Conservation (phyloP, 23 red algal genomes). For the Cyanidium caldarium region DNA sequence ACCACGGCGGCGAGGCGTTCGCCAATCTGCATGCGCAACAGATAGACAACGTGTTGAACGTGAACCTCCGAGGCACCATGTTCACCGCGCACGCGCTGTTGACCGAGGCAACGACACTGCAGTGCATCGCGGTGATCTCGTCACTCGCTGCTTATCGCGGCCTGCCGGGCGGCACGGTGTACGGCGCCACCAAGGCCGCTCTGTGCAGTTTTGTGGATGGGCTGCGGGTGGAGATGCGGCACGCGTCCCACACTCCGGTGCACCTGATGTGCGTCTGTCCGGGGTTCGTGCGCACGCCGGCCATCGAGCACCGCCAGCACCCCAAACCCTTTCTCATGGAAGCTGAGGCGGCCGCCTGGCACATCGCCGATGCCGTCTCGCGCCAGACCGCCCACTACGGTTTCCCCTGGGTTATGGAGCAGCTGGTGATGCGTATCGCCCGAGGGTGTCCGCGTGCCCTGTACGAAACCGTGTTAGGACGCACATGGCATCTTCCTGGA, state of each 20-base stretch:
- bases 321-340: constrained; percentile 33
- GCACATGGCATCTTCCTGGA: too few relatives aligned
- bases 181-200: constrained; percentile 71
- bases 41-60: constrained; percentile 29
- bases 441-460: neutral
- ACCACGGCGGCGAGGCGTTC: constrained; percentile 31
- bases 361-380: constrained; percentile 36
- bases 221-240: constrained; percentile 33
- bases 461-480: too few relatives aligned
- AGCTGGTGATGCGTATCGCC: constrained; percentile 33
- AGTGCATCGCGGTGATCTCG: constrained; percentile 24
- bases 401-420: constrained; percentile 76
- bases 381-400: constrained; percentile 22
- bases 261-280: constrained; percentile 38
- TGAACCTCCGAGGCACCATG: constrained; percentile 22
- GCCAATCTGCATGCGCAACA: neutral
- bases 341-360: constrained; percentile 25
- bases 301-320: constrained; percentile 39
- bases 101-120: too few relatives aligned
- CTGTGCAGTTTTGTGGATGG: constrained; percentile 31
- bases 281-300: constrained; percentile 65
- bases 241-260: neutral
- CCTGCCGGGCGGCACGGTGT: constrained; percentile 42
- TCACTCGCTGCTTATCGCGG: constrained; percentile 67
- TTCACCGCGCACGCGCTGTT: too few relatives aligned